Evolutionary conservation across 192 early-diverging fungal species (phyloP).

Genomic region (Polychytrium aggregatum): DNA sequence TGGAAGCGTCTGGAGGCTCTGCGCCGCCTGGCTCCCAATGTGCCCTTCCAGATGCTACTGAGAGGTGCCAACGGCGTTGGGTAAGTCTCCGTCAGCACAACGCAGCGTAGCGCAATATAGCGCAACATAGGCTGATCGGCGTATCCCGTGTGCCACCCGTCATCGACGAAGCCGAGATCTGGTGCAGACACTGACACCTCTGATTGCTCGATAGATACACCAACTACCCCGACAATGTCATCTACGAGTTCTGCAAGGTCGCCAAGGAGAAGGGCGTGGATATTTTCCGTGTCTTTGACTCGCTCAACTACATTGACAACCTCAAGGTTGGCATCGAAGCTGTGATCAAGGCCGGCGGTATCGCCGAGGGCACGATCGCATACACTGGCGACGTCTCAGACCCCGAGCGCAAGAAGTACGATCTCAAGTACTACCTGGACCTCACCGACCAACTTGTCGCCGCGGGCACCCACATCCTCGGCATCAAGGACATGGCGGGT

Average conservation of each 20-base stretch:
- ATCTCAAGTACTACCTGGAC: slow-evolving; percentile 86
- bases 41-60: slow-evolving; percentile 98
- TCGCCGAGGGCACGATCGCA: slow-evolving; percentile 82
- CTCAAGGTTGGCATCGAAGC: slow-evolving; percentile 88
- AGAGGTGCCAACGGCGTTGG: slow-evolving; percentile 97
- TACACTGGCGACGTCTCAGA: slow-evolving; percentile 91
- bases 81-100: too few relatives aligned
- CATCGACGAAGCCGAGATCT: too few relatives aligned
- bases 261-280: slow-evolving; percentile 80
- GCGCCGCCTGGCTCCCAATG: slow-evolving; percentile 81
- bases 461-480: slow-evolving; percentile 85
- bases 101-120: too few relatives aligned
- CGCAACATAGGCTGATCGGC: too few relatives aligned
- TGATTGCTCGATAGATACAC: too few relatives aligned
- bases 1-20: slow-evolving; percentile 86
- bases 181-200: too few relatives aligned
- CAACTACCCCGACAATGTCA: slow-evolving; percentile 91
- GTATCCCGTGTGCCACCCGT: too few relatives aligned
- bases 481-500: slow-evolving; percentile 86
- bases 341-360: slow-evolving; percentile 86
- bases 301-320: slow-evolving; percentile 94
- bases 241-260: slow-evolving; percentile 91
- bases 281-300: slow-evolving; percentile 97
- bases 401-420: slow-evolving; percentile 69
- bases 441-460: slow-evolving; percentile 79